Conservation (phyloP, 2,329 filamentous ascomycete genomes). For the Fusarium virguliforme region DNA sequence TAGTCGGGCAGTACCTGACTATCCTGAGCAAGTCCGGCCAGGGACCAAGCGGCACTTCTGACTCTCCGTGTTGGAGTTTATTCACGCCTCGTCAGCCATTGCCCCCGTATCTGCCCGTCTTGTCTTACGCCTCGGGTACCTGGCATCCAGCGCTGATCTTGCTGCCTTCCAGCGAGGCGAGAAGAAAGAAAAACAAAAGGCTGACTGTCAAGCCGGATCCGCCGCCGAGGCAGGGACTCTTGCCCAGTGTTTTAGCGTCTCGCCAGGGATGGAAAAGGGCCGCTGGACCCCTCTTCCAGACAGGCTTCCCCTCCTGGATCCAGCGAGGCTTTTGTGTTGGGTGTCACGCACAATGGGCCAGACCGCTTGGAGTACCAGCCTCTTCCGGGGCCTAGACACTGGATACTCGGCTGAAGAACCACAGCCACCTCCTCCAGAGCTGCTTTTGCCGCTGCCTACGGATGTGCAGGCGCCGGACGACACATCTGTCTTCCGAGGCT, state of each 20-base stretch:
- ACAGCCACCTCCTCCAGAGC: slow-evolving; percentile 1
- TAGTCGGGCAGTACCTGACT: slow-evolving; percentile 1
- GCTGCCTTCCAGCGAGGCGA: slow-evolving; percentile 8
- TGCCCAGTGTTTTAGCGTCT: slow-evolving; percentile 36
- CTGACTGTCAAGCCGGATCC: slow-evolving; percentile 13
- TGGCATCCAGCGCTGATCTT: slow-evolving; percentile 17
- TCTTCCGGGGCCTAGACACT: neutral
- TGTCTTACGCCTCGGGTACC: slow-evolving; percentile 15
- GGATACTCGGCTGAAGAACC: slow-evolving; percentile 7
- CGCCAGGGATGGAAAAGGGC: slow-evolving; percentile 2
- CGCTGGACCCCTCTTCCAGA: slow-evolving; percentile 17
- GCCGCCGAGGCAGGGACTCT: slow-evolving; percentile 11
- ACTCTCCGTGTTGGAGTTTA: neutral
- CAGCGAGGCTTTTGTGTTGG: neutral
- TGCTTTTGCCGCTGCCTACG: neutral
- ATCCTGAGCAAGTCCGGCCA: neutral
- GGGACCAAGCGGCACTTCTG: slow-evolving; percentile 5
- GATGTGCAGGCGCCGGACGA: neutral
- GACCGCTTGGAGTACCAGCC: slow-evolving; percentile 14
- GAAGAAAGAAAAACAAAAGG: slow-evolving; percentile 5
- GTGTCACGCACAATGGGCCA: slow-evolving; percentile 15
- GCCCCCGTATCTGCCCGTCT: neutral
- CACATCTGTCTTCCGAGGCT: slow-evolving; percentile 10
- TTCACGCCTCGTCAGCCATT: slow-evolving; percentile 9
- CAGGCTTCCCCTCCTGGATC: slow-evolving; percentile 35